These are phyloP conservation scores for Eutrema salsugineum DNA, from an alignment of 441 rosid species.

Conservation along the genomic window DNA sequence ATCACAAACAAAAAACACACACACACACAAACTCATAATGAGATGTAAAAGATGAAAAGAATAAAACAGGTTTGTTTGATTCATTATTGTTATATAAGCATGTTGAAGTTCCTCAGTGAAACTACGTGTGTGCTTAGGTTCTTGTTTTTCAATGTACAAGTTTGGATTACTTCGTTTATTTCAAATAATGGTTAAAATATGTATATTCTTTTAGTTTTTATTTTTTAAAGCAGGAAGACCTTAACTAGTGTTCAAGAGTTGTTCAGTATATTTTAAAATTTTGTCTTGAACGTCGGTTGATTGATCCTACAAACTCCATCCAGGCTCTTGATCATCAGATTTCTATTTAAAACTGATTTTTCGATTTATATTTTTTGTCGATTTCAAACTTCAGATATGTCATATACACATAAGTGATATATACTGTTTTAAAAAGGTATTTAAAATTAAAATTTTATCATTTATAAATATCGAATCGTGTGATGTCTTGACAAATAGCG, in stretches of 20 bases:
- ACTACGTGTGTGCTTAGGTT: no score
- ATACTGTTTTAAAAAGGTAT: background rate
- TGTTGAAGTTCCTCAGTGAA: no score
- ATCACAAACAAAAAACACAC: background rate
- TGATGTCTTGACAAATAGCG: background rate
- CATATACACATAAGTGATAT: background rate
- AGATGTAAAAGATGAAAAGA: background rate
- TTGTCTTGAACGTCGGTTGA: no score
- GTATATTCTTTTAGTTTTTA: no score
- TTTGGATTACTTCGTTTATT: no score
- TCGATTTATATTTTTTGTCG: background rate
- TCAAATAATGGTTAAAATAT: no score
- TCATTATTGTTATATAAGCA: no score
- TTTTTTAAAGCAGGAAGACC: no score
- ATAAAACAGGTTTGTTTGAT: no score
- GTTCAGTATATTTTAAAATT: no score
- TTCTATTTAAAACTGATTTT: background rate
- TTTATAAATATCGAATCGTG: slow-evolving; percentile 4
- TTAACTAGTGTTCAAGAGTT: no score
- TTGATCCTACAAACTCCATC: background rate
- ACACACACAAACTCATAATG: background rate
- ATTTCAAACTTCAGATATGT: background rate
- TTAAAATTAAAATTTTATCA: background rate
- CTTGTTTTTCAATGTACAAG: no score
- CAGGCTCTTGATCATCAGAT: background rate